These are phyloP conservation scores for Puccinia horiana DNA, from an alignment of 1,284 basidiomycete species.

Conservation along the genomic window DNA sequence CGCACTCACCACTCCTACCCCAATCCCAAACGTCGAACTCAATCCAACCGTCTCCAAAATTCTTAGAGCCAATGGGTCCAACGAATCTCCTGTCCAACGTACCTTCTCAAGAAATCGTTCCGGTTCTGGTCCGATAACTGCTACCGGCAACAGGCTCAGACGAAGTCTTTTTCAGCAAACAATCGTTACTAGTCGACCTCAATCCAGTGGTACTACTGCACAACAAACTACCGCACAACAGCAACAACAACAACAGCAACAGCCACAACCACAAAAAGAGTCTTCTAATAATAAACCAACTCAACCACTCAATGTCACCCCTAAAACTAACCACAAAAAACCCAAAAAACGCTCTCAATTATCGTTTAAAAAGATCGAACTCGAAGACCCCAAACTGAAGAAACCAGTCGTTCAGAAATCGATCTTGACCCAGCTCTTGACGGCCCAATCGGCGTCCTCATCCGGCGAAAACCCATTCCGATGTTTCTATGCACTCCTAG, in stretches of 20 bases:
- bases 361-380: slow-evolving; percentile 26
- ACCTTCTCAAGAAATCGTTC: background rate
- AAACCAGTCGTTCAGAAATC: slow-evolving; percentile 27
- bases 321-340: background rate
- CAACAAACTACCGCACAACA: too few relatives aligned
- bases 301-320: background rate
- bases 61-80: background rate
- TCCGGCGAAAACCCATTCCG: slow-evolving; percentile 58
- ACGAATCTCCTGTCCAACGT: background rate
- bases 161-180: background rate
- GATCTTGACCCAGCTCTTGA: slow-evolving; percentile 38
- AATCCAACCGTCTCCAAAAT: slow-evolving; percentile 14
- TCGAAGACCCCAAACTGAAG: background rate
- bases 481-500: slow-evolving; percentile 60
- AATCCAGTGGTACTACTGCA: slow-evolving; percentile 1
- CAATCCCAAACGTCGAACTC: slow-evolving; percentile 29
- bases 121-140: background rate
- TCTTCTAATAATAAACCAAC: background rate
- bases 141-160: background rate
- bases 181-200: background rate
- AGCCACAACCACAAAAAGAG: background rate
- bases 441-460: slow-evolving; percentile 14
- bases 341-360: slow-evolving; percentile 12
- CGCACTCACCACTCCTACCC: slow-evolving; percentile 41
- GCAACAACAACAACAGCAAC: background rate